Evolutionary conservation across 805 yeast species (phyloP), one percentile per base, ranked within the genome.

Genomic region (Lipomyces spencermartinsiae): DNA sequence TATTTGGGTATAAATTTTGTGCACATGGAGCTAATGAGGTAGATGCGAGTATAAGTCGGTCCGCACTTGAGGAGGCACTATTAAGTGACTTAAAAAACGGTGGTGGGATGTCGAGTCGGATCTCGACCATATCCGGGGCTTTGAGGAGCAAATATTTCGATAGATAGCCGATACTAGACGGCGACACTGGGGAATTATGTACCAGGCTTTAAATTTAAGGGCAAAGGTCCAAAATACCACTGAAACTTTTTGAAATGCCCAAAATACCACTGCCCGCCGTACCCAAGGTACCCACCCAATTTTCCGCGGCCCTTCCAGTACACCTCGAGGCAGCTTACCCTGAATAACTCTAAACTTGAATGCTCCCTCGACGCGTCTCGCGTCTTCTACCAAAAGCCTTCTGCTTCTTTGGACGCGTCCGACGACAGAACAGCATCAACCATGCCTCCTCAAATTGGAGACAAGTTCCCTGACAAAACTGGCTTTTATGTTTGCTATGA

Each of bases 1-100:
- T 54, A n/a, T 3, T n/a, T n/a, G n/a, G n/a, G n/a, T n/a, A n/a
- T n/a, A n/a, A n/a, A n/a, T n/a, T n/a, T 10, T 34, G 25, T 22
- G 59, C 37, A 37, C 14, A 8, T 19, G 4, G 59, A 9, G 31
- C 56, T 25, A 53, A 31, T 53, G 49, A 43, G 22, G 6, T 53
- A 12, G 78, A 76, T 29, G 71, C 74, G 33, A 75, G 77, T 35
- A 73, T 78, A 12, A 73, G 76, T 49, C 73, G 75, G 33, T 77
- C 79, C 0, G 80, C 80, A 16, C 69, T 78, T 12, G 80, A 76
- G 59, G 80, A 77, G 16, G 80, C 80, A 3, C 69, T 78, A n/a
- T 54, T 75, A 57, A 76, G 73, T 55, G 71, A 69, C 57, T 16
- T 65, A 7, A 37, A 58, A 58, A 39, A 58, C 34, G 62, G 58